These are phyloP conservation scores for Rosa rugosa DNA, from an alignment of 306 rosid genomes.

Conservation along the genomic window DNA sequence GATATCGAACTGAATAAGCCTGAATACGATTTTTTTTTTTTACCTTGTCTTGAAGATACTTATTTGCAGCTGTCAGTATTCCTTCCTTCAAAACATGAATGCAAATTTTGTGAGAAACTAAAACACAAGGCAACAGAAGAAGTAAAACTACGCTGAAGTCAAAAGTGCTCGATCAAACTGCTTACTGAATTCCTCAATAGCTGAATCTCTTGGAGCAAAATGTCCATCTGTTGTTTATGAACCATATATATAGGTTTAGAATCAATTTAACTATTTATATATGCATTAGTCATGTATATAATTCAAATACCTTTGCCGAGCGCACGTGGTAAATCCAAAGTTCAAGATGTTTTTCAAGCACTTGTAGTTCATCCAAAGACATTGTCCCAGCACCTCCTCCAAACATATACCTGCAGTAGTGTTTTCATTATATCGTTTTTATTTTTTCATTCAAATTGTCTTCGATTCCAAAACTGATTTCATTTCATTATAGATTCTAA, in stretches of 20 bases:
- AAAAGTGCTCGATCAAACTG: not conserved
- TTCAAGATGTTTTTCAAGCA: conserved; percentile 83
- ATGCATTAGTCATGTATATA: too few species aligned
- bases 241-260: not conserved
- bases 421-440: not conserved
- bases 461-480: not conserved
- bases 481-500: not conserved
- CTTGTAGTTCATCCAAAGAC: conserved; percentile 67
- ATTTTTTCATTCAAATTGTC: not conserved
- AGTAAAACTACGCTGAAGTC: not conserved
- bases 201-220: conserved; percentile 76
- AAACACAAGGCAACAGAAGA: not conserved
- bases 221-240: conserved; percentile 54
- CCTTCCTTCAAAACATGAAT: conserved; percentile 30
- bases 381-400: conserved; percentile 65
- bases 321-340: conserved; percentile 79
- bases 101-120: not conserved
- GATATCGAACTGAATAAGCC: not conserved
- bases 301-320: conserved; percentile 60
- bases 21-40: not conserved
- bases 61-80: conserved; percentile 35
- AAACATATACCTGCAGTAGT: conserved; percentile 50
- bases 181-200: conserved; percentile 70
- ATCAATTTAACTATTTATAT: not conserved
- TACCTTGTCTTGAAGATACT: conserved; percentile 40